A percentile compares a stretch with the other conserved stretches of the same genome.
These are phyloP conservation scores for Scortechinia acanthostroma DNA, from an alignment of 2,329 filamentous ascomycete genomes.

Conservation along the genomic window DNA sequence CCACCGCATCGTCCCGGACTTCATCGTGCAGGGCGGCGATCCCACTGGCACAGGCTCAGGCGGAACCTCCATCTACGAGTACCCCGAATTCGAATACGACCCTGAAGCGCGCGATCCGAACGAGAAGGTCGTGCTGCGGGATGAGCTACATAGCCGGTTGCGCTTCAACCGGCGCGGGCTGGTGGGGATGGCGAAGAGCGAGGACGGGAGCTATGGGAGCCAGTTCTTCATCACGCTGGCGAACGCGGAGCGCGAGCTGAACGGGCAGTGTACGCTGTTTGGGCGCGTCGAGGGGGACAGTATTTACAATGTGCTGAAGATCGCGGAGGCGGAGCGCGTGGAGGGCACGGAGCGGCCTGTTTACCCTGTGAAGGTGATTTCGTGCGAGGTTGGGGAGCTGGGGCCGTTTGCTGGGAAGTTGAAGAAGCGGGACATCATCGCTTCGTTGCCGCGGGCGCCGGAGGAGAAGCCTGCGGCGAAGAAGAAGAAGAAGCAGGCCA, in stretches of 20 bases:
- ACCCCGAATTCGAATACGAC: constrained; percentile 29
- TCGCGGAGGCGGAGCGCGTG: constrained; percentile 42
- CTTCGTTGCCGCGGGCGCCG: constrained; percentile 10
- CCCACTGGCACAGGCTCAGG: constrained; percentile 59
- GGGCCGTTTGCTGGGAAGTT: constrained; percentile 33
- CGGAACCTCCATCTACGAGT: constrained; percentile 54
- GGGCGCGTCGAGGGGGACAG: constrained; percentile 62
- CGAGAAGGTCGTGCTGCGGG: constrained; percentile 18
- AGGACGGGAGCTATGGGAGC: constrained; percentile 43
- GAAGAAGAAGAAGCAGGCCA: constrained; percentile 29
- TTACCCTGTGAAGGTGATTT: constrained; percentile 51
- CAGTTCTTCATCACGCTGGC: constrained; percentile 65
- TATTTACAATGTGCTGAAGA: constrained; percentile 64
- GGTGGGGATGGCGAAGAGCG: constrained; percentile 64
- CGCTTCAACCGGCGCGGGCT: constrained; percentile 61
- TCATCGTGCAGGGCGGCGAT: constrained; percentile 63
- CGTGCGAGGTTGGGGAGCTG: constrained; percentile 31
- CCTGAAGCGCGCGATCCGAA: constrained; percentile 1
- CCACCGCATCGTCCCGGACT: constrained; percentile 58
- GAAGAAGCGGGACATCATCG: constrained; percentile 25
- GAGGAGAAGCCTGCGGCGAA: constrained; percentile 10
- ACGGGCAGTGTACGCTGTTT: constrained; percentile 61
- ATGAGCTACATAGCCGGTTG: constrained; percentile 59
- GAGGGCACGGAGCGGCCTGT: constrained; percentile 55
- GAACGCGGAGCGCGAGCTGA: constrained; percentile 48